phyloP scores from a whole-genome alignment of 2,329 filamentous ascomycete genomes.

The Aspergillus oerlinghausenensis region DNA sequence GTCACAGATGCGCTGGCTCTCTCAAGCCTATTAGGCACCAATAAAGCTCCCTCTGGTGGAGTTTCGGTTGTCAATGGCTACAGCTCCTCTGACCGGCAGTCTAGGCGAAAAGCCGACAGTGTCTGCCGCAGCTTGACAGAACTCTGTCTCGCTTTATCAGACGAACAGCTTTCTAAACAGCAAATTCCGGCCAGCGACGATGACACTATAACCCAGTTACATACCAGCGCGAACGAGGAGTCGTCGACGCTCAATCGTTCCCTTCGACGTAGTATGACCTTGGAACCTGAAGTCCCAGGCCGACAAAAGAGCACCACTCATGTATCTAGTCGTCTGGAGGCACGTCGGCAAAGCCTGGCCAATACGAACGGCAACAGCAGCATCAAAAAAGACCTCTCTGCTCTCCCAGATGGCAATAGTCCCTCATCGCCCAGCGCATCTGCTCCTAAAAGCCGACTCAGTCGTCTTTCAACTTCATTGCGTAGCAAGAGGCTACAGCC shows the following conservation, averaged over 20 bases:
- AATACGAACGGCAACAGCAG: constrained; percentile 15
- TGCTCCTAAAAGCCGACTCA: constrained; percentile 34
- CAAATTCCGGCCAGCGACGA: constrained; percentile 29
- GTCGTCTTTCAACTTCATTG: constrained; percentile 37
- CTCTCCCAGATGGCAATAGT: constrained; percentile 5
- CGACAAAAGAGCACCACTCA: constrained; percentile 25
- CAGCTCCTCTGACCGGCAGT: constrained; percentile 66
- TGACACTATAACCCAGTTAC: constrained; percentile 13
- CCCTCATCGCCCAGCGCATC: constrained; percentile 12
- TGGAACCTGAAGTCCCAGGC: constrained; percentile 33
- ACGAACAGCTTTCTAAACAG: constrained; percentile 43
- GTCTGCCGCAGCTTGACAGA: constrained; percentile 92
- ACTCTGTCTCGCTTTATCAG: constrained; percentile 77
- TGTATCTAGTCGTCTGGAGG: constrained; percentile 32
- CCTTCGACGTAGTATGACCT: constrained; percentile 35
- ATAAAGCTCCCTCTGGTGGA: constrained; percentile 55
- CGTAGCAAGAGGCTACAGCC: constrained; percentile 33
- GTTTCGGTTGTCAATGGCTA: constrained; percentile 35
- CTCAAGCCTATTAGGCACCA: constrained; percentile 70
- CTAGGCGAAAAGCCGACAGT: constrained; percentile 85
- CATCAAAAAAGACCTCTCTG: constrained; percentile 1
- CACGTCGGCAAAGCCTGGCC: constrained; percentile 37
- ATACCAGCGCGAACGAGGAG: constrained; percentile 23
- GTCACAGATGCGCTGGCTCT: constrained; percentile 76
- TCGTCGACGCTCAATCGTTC: constrained; percentile 23